These are phyloP conservation scores for Mycena rosella DNA, from an alignment of 768 basidiomycete genomes.

Conservation along the genomic window DNA sequence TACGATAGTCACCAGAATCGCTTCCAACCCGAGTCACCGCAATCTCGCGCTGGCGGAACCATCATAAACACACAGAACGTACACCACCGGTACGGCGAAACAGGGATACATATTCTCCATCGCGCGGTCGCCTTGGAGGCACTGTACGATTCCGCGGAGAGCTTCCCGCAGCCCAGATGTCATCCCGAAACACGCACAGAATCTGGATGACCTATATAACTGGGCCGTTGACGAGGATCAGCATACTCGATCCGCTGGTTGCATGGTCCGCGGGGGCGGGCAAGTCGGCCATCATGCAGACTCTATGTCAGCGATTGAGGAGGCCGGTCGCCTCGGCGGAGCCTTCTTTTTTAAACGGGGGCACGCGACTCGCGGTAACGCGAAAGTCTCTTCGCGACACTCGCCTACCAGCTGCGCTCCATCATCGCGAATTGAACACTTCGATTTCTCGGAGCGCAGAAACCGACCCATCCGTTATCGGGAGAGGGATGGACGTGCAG, in stretches of 20 bases:
- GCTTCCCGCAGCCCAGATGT: neutral
- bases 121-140: neutral
- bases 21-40: no score
- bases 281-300: neutral
- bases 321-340: neutral
- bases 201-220: neutral
- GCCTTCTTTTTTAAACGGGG: no score
- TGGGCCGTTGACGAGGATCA: neutral
- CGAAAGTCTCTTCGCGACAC: neutral
- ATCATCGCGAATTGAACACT: neutral
- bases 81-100: no score
- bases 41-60: no score
- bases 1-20: no score
- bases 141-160: neutral
- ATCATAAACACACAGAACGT: no score
- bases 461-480: neutral
- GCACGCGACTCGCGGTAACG: no score
- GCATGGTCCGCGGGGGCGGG: no score
- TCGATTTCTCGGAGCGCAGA: neutral
- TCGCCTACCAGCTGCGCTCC: constrained; percentile 6
- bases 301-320: neutral
- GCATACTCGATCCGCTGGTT: neutral
- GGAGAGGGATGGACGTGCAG: neutral
- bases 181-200: neutral
- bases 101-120: no score